A percentile compares a stretch with the other conserved stretches of the same genome.
phyloP scores from a whole-genome alignment of 192 early-diverging fungal species.

The Geosiphon pyriformis region DNA sequence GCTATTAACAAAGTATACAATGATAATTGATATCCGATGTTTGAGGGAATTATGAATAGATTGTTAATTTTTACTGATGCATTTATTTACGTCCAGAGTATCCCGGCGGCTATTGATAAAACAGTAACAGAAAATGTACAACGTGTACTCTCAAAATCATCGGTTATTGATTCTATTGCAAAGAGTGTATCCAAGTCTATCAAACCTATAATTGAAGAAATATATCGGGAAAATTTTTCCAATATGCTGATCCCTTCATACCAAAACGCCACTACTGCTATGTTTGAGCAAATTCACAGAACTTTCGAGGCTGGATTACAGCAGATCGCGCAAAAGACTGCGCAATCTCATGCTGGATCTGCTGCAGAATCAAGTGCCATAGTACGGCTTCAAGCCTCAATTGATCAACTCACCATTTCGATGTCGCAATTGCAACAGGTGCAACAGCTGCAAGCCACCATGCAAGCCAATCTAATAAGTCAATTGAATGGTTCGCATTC shows the following conservation, averaged over 20 bases:
- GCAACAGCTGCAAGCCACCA: conserved; percentile 17
- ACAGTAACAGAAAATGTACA: conserved; percentile 36
- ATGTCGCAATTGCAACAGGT: conserved; percentile 8
- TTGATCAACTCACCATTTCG: conserved; percentile 26
- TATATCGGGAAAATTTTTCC: conserved; percentile 40
- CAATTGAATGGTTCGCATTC: not conserved
- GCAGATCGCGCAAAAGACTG: conserved; percentile 12
- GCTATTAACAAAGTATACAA: conserved; percentile 33
- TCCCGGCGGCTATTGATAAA: conserved; percentile 35
- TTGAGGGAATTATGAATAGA: too few relatives aligned
- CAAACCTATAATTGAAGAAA: conserved; percentile 38
- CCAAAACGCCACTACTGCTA: conserved; percentile 41
- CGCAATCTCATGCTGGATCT: conserved; percentile 26
- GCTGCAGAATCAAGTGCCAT: conserved; percentile 15
- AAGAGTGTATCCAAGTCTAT: conserved; percentile 34
- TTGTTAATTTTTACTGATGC: too few relatives aligned
- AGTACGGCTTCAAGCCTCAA: conserved; percentile 23
- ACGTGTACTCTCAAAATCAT: conserved; percentile 26
- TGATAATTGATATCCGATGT: too few relatives aligned
- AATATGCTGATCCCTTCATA: conserved; percentile 40
- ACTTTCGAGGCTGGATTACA: conserved; percentile 37
- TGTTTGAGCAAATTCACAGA: conserved; percentile 42
- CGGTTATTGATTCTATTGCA: conserved; percentile 33
- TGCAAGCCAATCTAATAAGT: conserved; percentile 2
- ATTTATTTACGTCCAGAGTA: conserved; percentile 30